Percentiles rank a stretch among this genome's conserved stretches.
phyloP scores from a whole-genome alignment of 257 asterid species.

The Apocynum venetum region DNA sequence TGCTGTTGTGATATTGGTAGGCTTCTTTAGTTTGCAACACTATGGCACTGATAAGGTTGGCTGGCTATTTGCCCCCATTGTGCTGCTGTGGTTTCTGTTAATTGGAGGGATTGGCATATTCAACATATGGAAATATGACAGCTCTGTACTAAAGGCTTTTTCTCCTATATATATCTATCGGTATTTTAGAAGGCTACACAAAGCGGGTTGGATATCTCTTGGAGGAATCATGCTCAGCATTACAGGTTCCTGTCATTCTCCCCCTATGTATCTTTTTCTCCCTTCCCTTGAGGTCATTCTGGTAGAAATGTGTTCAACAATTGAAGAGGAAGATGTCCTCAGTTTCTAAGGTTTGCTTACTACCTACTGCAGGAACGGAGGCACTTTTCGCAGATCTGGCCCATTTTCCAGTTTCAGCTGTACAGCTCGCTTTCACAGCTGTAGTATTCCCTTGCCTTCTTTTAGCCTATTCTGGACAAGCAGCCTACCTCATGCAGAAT shows the following conservation, averaged over 20 bases:
- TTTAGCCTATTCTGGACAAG: constrained; percentile 93
- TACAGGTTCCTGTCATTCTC: constrained; percentile 53
- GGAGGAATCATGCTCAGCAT: constrained; percentile 98
- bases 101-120: constrained; percentile 90
- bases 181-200: constrained; percentile 57
- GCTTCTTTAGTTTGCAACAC: constrained; percentile 93
- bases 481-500: constrained; percentile 84
- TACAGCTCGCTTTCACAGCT: constrained; percentile 90
- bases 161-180: constrained; percentile 77
- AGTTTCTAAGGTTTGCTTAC: constrained; percentile 15
- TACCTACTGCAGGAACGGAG: constrained; percentile 74
- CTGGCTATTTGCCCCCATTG: constrained; percentile 95
- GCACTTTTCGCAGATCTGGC: constrained; percentile 98
- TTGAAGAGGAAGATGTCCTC: constrained; percentile 1
- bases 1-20: constrained; percentile 80
- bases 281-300: background rate
- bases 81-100: constrained; percentile 86
- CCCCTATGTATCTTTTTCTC: constrained; percentile 3
- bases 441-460: constrained; percentile 96
- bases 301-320: background rate
- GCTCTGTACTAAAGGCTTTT: constrained; percentile 80
- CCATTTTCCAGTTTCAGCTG: constrained; percentile 85
- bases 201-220: constrained; percentile 78
- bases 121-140: constrained; percentile 72
- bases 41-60: constrained; percentile 96